These are phyloP conservation scores for Articulospora tetracladia DNA, from an alignment of 495 filamentous ascomycete genomes.

Conservation along the genomic window DNA sequence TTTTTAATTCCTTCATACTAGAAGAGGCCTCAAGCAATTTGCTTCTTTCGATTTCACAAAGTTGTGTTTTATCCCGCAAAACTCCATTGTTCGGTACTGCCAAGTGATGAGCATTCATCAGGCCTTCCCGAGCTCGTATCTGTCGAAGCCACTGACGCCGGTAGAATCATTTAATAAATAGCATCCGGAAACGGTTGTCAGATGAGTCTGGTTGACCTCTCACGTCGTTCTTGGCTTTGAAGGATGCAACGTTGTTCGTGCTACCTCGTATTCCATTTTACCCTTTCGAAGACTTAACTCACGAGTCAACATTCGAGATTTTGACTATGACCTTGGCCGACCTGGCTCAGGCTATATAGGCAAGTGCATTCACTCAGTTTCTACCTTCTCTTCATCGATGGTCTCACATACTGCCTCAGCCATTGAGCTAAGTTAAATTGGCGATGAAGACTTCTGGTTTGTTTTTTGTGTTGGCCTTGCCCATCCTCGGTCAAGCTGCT, in stretches of 20 bases:
- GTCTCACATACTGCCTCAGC: neutral
- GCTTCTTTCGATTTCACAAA: too few relatives aligned
- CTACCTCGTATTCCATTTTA: constrained; percentile 2
- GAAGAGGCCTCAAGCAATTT: neutral
- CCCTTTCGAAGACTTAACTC: neutral
- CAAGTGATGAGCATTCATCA: too few relatives aligned
- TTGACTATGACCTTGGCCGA: neutral
- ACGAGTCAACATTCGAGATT: neutral
- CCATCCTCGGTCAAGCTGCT: neutral
- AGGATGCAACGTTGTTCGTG: neutral
- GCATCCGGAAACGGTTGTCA: neutral
- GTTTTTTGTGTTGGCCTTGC: neutral
- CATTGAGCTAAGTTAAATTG: neutral
- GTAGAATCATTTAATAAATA: too few relatives aligned
- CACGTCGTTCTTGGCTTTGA: neutral
- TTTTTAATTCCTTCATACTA: too few relatives aligned
- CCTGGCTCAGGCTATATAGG: neutral
- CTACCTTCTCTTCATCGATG: neutral
- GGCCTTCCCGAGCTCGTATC: too few relatives aligned
- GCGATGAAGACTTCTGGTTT: neutral
- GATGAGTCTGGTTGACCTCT: neutral
- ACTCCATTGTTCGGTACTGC: neutral
- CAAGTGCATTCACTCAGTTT: neutral
- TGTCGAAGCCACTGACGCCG: too few relatives aligned
- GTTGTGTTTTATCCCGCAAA: neutral